Evolutionary conservation across 2,329 filamentous ascomycete genomes (phyloP).

Genomic region (Capronia coronata): DNA sequence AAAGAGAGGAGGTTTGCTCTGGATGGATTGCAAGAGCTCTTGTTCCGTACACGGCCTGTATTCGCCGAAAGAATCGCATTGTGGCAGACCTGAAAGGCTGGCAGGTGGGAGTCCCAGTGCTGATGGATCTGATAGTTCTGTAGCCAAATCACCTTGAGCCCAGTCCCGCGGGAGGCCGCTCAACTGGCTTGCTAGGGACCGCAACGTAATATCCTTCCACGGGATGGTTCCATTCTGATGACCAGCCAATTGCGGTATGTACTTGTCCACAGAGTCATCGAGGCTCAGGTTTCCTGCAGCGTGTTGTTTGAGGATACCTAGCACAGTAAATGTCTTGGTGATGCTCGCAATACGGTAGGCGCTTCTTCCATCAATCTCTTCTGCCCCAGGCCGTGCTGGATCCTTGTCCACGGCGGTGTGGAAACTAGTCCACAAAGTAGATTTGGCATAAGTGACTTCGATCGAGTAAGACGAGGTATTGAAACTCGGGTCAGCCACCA

Average conservation of each 20-base stretch:
- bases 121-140: constrained; percentile 5
- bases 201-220: constrained; percentile 30
- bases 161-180: constrained; percentile 31
- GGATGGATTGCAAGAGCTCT: constrained; percentile 15
- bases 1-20: constrained; percentile 22
- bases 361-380: constrained; percentile 22
- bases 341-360: constrained; percentile 30
- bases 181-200: constrained; percentile 28
- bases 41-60: constrained; percentile 18
- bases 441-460: constrained; percentile 22
- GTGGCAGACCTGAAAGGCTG: constrained; percentile 8
- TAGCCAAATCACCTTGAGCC: constrained; percentile 25
- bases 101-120: constrained; percentile 21
- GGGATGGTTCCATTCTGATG: constrained; percentile 15
- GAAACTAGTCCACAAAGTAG: constrained; percentile 20
- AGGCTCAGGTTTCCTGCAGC: constrained; percentile 28
- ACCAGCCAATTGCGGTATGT: constrained; percentile 19
- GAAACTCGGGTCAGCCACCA: constrained; percentile 7
- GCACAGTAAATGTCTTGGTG: constrained; percentile 30
- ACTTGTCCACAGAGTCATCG: constrained; percentile 28
- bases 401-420: constrained; percentile 23
- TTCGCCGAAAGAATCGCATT: constrained; percentile 16
- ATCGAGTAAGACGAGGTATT: constrained; percentile 26
- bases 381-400: constrained; percentile 20
- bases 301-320: constrained; percentile 30